A percentile compares a stretch with the other conserved stretches of the same genome.
These are phyloP conservation scores for Sanghuangporus sanghuang DNA, from an alignment of 1,284 basidiomycete species.

Conservation along the genomic window DNA sequence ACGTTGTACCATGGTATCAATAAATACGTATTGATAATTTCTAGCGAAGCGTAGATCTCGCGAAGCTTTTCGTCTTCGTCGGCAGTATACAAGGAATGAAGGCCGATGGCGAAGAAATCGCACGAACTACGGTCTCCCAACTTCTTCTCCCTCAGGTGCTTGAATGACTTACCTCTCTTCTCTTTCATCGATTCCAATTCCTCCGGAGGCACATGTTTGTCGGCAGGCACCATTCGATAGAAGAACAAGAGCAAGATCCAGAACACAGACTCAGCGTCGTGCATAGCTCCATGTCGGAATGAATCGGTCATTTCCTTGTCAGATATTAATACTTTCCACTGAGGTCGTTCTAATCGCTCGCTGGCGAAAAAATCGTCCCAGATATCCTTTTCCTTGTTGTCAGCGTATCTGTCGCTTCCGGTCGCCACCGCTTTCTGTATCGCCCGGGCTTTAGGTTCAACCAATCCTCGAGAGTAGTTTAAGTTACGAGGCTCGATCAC, in stretches of 20 bases:
- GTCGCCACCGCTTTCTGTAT: neutral
- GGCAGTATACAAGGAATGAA: neutral
- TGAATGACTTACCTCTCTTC: neutral
- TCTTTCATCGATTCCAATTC: too few relatives aligned
- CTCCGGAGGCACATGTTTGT: neutral
- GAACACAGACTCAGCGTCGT: neutral
- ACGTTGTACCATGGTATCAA: neutral
- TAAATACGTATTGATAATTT: neutral
- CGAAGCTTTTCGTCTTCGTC: neutral
- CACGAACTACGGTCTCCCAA: neutral
- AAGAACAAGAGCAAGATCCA: neutral
- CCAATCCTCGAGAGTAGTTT: neutral
- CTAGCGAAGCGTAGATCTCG: neutral
- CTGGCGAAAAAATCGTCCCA: neutral
- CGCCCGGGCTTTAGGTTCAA: neutral
- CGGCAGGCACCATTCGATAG: neutral
- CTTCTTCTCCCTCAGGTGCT: neutral
- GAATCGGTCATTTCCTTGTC: neutral
- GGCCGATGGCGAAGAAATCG: neutral
- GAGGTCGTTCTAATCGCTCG: too few relatives aligned
- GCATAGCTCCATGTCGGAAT: neutral
- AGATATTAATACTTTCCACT: neutral
- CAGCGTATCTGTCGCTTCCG: neutral
- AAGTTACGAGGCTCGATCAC: neutral
- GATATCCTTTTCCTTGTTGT: neutral